Conservation (phyloP, 768 basidiomycete species). For the Boletus tomentosulus region DNA sequence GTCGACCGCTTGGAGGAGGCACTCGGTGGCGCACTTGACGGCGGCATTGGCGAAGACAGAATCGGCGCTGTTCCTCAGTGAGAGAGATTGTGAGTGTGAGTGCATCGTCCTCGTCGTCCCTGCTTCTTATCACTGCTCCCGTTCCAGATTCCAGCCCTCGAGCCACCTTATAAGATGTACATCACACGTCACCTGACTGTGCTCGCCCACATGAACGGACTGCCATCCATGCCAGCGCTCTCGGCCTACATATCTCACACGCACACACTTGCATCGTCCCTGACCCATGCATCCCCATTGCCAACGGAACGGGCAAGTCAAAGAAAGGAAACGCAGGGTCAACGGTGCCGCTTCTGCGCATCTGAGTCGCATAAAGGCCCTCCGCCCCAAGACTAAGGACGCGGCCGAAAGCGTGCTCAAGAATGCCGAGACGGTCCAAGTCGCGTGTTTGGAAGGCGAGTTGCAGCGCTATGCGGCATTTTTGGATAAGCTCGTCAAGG, state of each 20-base stretch:
- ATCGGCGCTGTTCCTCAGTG: conserved; percentile 71
- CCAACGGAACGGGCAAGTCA: conserved; percentile 38
- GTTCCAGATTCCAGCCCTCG: conserved; percentile 61
- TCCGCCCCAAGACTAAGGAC: conserved; percentile 37
- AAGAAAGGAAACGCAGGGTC: conserved; percentile 39
- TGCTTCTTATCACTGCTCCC: not conserved
- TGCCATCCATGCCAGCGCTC: conserved; percentile 45
- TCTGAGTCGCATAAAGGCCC: conserved; percentile 55
- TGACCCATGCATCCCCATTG: conserved; percentile 60
- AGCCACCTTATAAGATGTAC: conserved; percentile 71
- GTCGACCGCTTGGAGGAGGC: conserved; percentile 62
- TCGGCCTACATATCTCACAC: conserved; percentile 63
- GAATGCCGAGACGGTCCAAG: conserved; percentile 43
- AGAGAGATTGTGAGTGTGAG: conserved; percentile 64
- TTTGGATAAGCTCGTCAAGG: conserved; percentile 56
- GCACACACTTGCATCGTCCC: conserved; percentile 57
- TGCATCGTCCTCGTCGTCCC: conserved; percentile 11
- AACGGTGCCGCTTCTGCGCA: conserved; percentile 53
- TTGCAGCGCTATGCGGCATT: conserved; percentile 55
- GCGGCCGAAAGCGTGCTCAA: conserved; percentile 25
- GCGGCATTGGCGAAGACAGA: conserved; percentile 61
- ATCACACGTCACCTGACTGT: conserved; percentile 78
- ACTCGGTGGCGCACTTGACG: conserved; percentile 57
- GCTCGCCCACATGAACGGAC: conserved; percentile 56
- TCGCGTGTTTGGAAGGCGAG: conserved; percentile 53